Evolutionary conservation across 2,329 filamentous ascomycete genomes (phyloP).

Genomic region (Ophiostoma angusticollis): DNA sequence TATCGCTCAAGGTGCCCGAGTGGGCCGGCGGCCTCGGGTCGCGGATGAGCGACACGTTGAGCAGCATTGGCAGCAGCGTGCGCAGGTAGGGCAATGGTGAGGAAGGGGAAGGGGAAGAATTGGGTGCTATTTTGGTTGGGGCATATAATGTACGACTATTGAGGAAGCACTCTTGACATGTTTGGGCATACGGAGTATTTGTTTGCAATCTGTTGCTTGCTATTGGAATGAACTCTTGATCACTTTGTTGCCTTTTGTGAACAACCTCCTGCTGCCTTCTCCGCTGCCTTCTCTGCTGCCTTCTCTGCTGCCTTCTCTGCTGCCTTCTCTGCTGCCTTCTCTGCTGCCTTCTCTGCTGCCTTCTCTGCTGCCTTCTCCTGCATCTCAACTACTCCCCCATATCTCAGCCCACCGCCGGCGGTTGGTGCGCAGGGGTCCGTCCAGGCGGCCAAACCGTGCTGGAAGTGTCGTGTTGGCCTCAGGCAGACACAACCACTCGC

Average conservation of each 20-base stretch:
- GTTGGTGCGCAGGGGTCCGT: constrained; percentile 46
- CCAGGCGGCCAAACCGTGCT: constrained; percentile 52
- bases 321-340: too few species aligned
- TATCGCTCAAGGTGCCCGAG: constrained; percentile 42
- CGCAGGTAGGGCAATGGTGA: too few species aligned
- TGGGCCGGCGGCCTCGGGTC: constrained; percentile 32
- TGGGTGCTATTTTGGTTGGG: background rate
- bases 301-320: too few species aligned
- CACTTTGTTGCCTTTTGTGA: too few species aligned
- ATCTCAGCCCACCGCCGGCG: constrained; percentile 50
- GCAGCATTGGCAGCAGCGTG: constrained; percentile 34
- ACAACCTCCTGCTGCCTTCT: too few species aligned
- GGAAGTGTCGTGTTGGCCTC: constrained; percentile 51
- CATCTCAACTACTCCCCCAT: too few species aligned
- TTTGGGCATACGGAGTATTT: too few species aligned
- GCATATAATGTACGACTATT: background rate
- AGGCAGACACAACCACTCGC: constrained; percentile 78
- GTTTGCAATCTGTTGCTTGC: too few species aligned
- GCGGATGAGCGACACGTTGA: constrained; percentile 35
- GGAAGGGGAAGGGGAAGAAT: too few species aligned
- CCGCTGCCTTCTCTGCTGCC: too few species aligned
- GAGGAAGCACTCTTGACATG: too few species aligned
- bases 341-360: background rate
- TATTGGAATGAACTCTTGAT: too few species aligned
- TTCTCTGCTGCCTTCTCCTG: background rate